A percentile compares a stretch with the other conserved stretches of the same genome.
phyloP scores from a whole-genome alignment of 805 yeast species.

The Pichia kluyveri region DNA sequence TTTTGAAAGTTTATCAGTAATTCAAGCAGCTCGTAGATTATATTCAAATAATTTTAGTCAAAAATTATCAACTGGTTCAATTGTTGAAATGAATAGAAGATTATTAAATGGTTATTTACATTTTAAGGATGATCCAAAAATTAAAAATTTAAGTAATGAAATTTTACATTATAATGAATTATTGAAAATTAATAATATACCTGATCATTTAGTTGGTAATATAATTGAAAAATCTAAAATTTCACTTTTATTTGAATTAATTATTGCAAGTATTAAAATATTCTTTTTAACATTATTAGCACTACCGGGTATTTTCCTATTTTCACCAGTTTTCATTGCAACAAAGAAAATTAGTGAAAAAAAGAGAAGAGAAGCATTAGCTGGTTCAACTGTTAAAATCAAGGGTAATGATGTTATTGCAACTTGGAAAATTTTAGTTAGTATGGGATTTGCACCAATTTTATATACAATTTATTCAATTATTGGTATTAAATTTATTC shows the following conservation, averaged over 20 bases:
- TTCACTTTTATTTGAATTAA: conserved; percentile 17
- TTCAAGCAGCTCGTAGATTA: conserved; percentile 85
- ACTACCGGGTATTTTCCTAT: conserved; percentile 80
- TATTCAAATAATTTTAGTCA: conserved; percentile 70
- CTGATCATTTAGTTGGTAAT: conserved; percentile 52
- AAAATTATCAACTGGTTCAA: conserved; percentile 67
- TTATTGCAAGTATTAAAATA: conserved; percentile 34
- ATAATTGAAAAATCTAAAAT: conserved; percentile 21
- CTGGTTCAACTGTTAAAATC: conserved; percentile 81
- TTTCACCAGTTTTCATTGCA: conserved; percentile 79
- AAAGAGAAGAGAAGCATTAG: conserved; percentile 73
- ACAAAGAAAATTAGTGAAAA: conserved; percentile 64
- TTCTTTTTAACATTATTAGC: conserved; percentile 52
- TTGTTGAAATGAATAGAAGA: conserved; percentile 86
- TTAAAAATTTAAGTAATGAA: conserved; percentile 49
- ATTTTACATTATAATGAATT: conserved; percentile 64
- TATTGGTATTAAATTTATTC: conserved; percentile 37
- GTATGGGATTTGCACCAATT: conserved; percentile 83
- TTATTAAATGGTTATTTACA: conserved; percentile 74
- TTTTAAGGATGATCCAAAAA: conserved; percentile 59
- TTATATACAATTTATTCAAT: conserved; percentile 74
- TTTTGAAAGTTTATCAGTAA: conserved; percentile 79
- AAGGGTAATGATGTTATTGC: conserved; percentile 92
- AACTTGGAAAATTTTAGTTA: conserved; percentile 90
- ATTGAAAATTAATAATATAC: conserved; percentile 39